A percentile compares a stretch with the other conserved stretches of the same genome.
phyloP scores from a whole-genome alignment of 805 yeast genomes.

The Clavispora santaluciae region DNA sequence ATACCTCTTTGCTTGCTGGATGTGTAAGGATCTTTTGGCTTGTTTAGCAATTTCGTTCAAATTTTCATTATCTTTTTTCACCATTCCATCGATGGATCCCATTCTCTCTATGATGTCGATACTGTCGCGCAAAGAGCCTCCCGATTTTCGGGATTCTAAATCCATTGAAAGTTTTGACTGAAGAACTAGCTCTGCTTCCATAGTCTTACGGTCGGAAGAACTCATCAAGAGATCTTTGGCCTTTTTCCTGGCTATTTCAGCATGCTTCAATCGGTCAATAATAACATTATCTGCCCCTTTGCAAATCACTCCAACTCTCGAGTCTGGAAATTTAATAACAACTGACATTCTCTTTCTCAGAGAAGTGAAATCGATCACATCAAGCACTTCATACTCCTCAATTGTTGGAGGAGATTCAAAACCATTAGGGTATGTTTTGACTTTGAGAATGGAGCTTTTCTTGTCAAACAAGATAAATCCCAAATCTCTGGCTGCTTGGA shows the following conservation, averaged over 20 bases:
- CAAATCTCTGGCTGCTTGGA: conserved; percentile 91
- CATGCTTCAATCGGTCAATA: conserved; percentile 60
- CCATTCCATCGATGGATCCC: conserved; percentile 47
- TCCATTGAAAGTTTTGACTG: conserved; percentile 46
- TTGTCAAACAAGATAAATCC: conserved; percentile 82
- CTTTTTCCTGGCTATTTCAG: conserved; percentile 57
- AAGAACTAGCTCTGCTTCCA: conserved; percentile 72
- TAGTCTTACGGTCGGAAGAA: conserved; percentile 59
- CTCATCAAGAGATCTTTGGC: conserved; percentile 56
- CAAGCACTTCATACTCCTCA: conserved; percentile 71
- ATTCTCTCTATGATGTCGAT: conserved; percentile 18
- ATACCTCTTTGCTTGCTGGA: conserved; percentile 56
- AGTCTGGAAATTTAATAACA: conserved; percentile 72
- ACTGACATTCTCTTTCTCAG: conserved; percentile 92
- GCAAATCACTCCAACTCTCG: conserved; percentile 69
- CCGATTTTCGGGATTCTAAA: conserved; percentile 26
- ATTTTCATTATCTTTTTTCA: conserved; percentile 45
- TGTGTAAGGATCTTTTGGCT: conserved; percentile 55
- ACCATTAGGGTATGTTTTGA: conserved; percentile 82
- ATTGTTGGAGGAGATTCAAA: conserved; percentile 57
- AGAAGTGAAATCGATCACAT: conserved; percentile 81
- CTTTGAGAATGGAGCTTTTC: conserved; percentile 51
- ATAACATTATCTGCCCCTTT: conserved; percentile 96
- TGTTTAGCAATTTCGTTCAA: conserved; percentile 48
- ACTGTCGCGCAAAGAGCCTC: conserved; percentile 28